Percentiles rank a stretch among this genome's conserved stretches.
Conservation (phyloP, 148 eudicot species). For the Suaeda aralocaspica region DNA sequence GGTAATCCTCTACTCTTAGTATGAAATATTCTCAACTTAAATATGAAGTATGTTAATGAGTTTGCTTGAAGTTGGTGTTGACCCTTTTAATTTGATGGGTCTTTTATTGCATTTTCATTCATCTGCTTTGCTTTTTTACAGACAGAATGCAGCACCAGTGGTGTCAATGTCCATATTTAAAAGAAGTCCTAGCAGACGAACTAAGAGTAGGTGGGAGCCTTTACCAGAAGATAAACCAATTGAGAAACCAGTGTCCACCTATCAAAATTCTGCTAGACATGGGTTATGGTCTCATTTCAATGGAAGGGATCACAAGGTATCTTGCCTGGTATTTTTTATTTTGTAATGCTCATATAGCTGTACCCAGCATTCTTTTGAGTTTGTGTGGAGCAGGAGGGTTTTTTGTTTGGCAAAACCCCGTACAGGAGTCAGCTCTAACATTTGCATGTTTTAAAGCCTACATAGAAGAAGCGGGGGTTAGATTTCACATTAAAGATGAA, state of each 20-base stretch:
- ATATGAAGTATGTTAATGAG: not conserved
- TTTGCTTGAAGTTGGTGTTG: not conserved
- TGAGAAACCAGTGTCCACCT: constrained; percentile 40
- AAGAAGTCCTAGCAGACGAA: constrained; percentile 83
- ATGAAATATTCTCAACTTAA: not conserved
- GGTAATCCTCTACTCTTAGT: not conserved
- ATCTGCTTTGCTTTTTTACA: constrained; percentile 32
- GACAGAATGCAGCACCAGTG: constrained; percentile 42
- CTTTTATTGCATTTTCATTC: not conserved
- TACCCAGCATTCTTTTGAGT: not conserved
- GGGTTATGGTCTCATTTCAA: constrained; percentile 50
- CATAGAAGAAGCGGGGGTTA: not conserved
- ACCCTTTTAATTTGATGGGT: not conserved
- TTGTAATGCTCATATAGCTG: not conserved
- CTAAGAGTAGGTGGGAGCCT: constrained; percentile 99
- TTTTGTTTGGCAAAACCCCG: not conserved
- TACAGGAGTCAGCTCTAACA: not conserved
- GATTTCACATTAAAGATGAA: not conserved
- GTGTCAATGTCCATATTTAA: constrained; percentile 42
- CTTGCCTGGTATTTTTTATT: constrained; percentile 1
- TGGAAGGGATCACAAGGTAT: constrained; percentile 67
- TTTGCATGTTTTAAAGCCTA: not conserved
- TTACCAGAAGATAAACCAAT: constrained; percentile 58
- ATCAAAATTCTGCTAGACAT: constrained; percentile 48
- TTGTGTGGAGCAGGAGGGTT: constrained; percentile 5